These are phyloP conservation scores for Cylindrotheca closterium DNA, from an alignment of 108 stramenopile genomes.

Conservation along the genomic window DNA sequence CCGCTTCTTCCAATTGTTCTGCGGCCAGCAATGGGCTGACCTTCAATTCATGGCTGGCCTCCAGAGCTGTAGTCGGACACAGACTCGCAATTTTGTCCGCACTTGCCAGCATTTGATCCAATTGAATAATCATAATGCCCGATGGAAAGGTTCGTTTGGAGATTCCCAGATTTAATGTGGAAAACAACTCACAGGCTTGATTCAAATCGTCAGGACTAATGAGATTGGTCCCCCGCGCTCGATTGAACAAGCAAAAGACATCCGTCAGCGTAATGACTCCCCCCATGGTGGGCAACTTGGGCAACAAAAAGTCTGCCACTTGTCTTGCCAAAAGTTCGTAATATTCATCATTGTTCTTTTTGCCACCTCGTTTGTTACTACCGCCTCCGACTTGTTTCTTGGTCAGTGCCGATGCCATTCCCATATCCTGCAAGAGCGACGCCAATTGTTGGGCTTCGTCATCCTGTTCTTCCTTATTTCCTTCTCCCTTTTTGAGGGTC, in stretches of 20 bases:
- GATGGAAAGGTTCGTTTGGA: conserved; percentile 75
- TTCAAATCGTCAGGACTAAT: conserved; percentile 95
- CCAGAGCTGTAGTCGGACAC: conserved; percentile 50
- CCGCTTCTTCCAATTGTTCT: conserved; percentile 82
- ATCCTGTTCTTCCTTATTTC: conserved; percentile 15
- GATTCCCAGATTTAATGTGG: conserved; percentile 73
- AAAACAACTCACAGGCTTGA: conserved; percentile 68
- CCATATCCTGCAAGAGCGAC: conserved; percentile 84
- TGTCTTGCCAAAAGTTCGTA: conserved; percentile 93
- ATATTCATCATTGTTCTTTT: conserved; percentile 36
- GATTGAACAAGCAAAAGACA: conserved; percentile 89
- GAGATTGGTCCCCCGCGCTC: conserved; percentile 94
- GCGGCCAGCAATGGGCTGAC: conserved; percentile 76
- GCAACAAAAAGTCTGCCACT: conserved; percentile 88
- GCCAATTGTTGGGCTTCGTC: conserved; percentile 48
- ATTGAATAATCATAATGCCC: conserved; percentile 89
- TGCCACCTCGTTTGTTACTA: background rate
- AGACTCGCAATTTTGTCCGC: conserved; percentile 27
- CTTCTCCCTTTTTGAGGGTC: conserved; percentile 44
- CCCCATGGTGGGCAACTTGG: conserved; percentile 46
- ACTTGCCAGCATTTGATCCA: conserved; percentile 24
- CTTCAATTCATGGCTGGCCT: conserved; percentile 58
- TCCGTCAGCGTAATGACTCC: conserved; percentile 85
- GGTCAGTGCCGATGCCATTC: conserved; percentile 93
- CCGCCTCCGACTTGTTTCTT: conserved; percentile 43